Evolutionary conservation across 2,329 filamentous ascomycete genomes (phyloP), one percentile per base, ranked within the genome.

Genomic region (Didymella segeticola): DNA sequence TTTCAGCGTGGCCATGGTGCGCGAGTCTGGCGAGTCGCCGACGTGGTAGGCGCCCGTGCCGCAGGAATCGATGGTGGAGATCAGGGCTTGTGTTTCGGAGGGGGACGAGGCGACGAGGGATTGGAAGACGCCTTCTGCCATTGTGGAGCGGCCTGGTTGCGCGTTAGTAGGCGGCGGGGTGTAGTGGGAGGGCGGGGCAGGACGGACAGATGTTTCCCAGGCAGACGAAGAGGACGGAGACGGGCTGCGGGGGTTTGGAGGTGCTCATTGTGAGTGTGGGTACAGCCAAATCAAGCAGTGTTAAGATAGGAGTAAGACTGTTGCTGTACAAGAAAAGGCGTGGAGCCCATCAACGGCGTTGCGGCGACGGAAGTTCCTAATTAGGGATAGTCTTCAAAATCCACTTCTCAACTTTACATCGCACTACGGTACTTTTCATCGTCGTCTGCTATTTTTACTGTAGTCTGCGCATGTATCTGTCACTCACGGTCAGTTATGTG

Each of bases 51-150:
- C 91, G 45, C 86, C 90, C 15, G 95, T 99, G 43, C 95, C 95
- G 74, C 91, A 95, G 8, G 90, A 96, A 75, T 98, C 95, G 63
- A 97, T 86, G 55, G 79, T 79, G 14, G 78, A 79, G 68, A 97
- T 86, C 65, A 82, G 79, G 11, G 77, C 73, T 47, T 80, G 74
- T 0, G 72, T 54, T 7, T 66, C 38, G 5, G 61, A 31, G 67
- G 86, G 86, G 20, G 84, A 80, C 39, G 83, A 76, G 53, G 88
- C 63, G 8, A 77, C 83, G 33, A 95, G 78, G 56, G 87, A 84
- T 53, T 86, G 86, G 78, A 99, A 98, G 61, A 96, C 90, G 43
- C 90, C 95, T 80, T 98, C 93, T 38, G 93, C 91, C 95, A 99
- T 98, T 26, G 95, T 90, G 7, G 92, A 96, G 56, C 86, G 84